Evolutionary conservation across 139 green algal genomes (phyloP).

Genomic region (Coelastrella sp.): DNA sequence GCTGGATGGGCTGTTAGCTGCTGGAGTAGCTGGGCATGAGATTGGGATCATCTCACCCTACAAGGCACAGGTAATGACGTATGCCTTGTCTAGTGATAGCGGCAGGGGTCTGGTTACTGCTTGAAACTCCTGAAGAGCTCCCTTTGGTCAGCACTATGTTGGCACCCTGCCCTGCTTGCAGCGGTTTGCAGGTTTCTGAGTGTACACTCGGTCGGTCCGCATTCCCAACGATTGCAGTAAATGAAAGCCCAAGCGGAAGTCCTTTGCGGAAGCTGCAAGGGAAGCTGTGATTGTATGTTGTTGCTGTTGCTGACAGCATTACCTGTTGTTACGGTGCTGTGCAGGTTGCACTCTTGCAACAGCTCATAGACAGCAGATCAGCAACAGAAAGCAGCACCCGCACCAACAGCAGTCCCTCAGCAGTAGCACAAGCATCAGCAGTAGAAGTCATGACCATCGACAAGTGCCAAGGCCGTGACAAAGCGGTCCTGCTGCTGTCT

Average conservation of each 20-base stretch:
- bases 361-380: slow-evolving; percentile 7
- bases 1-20: slow-evolving; percentile 61
- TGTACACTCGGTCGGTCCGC: too few relatives aligned
- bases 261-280: too few relatives aligned
- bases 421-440: slow-evolving; percentile 9
- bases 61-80: slow-evolving; percentile 73
- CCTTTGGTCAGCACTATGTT: too few relatives aligned
- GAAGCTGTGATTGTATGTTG: too few relatives aligned
- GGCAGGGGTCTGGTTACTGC: too few relatives aligned
- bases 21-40: slow-evolving; percentile 58
- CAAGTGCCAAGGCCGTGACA: slow-evolving; percentile 90
- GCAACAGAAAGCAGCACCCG: background rate
- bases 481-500: slow-evolving; percentile 80
- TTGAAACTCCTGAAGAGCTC: too few relatives aligned
- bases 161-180: background rate
- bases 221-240: too few relatives aligned
- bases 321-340: background rate
- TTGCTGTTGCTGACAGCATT: too few relatives aligned
- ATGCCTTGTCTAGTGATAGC: too few relatives aligned
- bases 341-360: slow-evolving; percentile 17
- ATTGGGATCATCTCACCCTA: slow-evolving; percentile 93
- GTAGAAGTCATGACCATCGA: slow-evolving; percentile 93
- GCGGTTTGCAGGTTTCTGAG: too few relatives aligned
- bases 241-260: too few relatives aligned
- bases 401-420: slow-evolving; percentile 1